Evolutionary conservation across 192 early-diverging fungal species (phyloP).

Genomic region (Coemansia sp.): DNA sequence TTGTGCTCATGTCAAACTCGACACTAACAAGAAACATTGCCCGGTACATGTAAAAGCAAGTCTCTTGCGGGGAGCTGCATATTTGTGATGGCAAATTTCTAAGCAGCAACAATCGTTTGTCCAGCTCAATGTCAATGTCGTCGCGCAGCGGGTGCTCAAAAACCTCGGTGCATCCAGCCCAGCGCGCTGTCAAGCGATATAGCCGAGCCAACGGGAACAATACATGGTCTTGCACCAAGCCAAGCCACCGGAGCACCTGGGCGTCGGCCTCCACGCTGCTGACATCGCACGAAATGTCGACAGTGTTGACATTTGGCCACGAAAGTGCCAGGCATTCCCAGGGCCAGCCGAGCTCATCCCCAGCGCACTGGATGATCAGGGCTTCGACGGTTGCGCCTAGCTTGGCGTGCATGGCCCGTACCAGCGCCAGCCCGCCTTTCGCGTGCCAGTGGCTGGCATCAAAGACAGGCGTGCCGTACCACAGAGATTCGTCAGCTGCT

Average conservation of each 20-base stretch:
- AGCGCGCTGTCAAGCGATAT: slow-evolving; percentile 35
- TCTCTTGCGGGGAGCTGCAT: slow-evolving; percentile 13
- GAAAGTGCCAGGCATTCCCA: slow-evolving; percentile 26
- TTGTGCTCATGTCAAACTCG: slow-evolving; percentile 34
- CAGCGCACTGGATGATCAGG: slow-evolving; percentile 11
- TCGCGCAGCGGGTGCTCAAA: slow-evolving; percentile 38
- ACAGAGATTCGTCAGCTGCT: slow-evolving; percentile 7
- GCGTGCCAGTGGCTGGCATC: slow-evolving; percentile 33
- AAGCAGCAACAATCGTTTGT: slow-evolving; percentile 21
- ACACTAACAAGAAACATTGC: slow-evolving; percentile 36
- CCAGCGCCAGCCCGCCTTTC: slow-evolving; percentile 37
- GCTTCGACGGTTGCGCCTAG: slow-evolving; percentile 19
- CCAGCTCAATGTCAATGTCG: slow-evolving; percentile 12
- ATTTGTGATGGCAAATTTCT: slow-evolving; percentile 16
- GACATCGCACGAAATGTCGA: slow-evolving; percentile 32
- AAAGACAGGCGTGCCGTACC: slow-evolving; percentile 43
- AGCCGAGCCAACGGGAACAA: slow-evolving; percentile 29
- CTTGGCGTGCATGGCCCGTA: slow-evolving; percentile 26
- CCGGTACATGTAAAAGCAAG: slow-evolving; percentile 40
- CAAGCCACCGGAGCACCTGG: slow-evolving; percentile 24
- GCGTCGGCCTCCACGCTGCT: slow-evolving; percentile 31
- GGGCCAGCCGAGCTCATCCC: slow-evolving; percentile 17
- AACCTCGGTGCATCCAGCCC: slow-evolving; percentile 45
- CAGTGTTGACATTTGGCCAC: slow-evolving; percentile 31
- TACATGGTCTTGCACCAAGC: slow-evolving; percentile 19